A percentile compares a stretch with the other conserved stretches of the same genome.
phyloP scores from a whole-genome alignment of 2,329 filamentous ascomycete genomes.

The Coleophoma cylindrospora region DNA sequence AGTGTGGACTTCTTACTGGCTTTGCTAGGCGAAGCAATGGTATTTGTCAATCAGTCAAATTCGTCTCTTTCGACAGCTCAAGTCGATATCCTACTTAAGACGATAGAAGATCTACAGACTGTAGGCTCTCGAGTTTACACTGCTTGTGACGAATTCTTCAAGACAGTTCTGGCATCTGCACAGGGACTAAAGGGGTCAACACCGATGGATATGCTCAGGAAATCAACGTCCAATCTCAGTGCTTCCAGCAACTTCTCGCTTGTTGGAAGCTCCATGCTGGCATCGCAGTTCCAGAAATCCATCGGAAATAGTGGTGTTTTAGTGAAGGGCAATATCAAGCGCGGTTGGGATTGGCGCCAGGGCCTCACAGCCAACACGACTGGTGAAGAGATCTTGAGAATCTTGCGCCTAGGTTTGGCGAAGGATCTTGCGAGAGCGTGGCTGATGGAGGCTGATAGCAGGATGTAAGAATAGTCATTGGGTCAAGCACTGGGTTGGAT shows the following conservation, averaged over 20 bases:
- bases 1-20: constrained; percentile 83
- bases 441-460: constrained; percentile 57
- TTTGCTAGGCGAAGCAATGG: constrained; percentile 76
- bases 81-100: constrained; percentile 69
- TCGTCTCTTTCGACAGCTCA: constrained; percentile 64
- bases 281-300: constrained; percentile 55
- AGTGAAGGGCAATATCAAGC: constrained; percentile 39
- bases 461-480: constrained; percentile 13
- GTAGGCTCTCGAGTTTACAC: constrained; percentile 67
- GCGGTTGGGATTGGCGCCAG: constrained; percentile 70
- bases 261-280: constrained; percentile 69
- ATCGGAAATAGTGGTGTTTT: constrained; percentile 49
- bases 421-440: constrained; percentile 68
- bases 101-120: constrained; percentile 75
- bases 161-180: constrained; percentile 67
- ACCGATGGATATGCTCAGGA: constrained; percentile 63
- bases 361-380: constrained; percentile 51
- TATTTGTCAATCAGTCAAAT: constrained; percentile 64
- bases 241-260: constrained; percentile 54
- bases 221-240: constrained; percentile 48
- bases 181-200: constrained; percentile 57
- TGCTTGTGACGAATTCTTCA: constrained; percentile 74
- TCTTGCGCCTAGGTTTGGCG: constrained; percentile 68
- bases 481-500: too few species aligned
- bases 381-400: constrained; percentile 66